Evolutionary conservation across 129 eudicot species (phyloP).

Genomic region (Centella asiatica): DNA sequence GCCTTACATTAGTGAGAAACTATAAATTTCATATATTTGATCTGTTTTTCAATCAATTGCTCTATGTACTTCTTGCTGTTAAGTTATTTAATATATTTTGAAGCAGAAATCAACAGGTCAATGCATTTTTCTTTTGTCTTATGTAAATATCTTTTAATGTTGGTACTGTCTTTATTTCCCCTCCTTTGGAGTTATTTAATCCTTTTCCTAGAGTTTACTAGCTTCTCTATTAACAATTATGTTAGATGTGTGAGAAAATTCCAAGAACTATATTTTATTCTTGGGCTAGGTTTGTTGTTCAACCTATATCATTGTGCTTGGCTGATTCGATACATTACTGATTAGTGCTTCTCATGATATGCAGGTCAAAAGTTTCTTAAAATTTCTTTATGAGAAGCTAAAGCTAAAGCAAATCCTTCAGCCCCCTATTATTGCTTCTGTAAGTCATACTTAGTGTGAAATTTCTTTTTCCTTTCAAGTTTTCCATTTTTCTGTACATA

Average conservation of each 20-base stretch:
- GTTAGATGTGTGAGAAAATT: not conserved
- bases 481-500: not conserved
- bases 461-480: not conserved
- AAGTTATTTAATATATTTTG: no score
- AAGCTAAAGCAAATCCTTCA: constrained; percentile 93
- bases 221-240: not conserved
- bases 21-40: no score
- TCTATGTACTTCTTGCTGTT: no score
- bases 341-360: not conserved
- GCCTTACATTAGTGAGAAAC: no score
- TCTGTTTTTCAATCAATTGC: no score
- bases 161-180: no score
- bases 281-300: not conserved
- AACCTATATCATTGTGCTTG: not conserved
- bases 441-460: constrained; percentile 31
- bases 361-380: constrained; percentile 57
- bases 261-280: not conserved
- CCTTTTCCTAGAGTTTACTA: no score
- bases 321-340: not conserved
- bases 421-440: constrained; percentile 99
- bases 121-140: no score
- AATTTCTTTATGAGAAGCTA: constrained; percentile 61
- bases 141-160: no score
- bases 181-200: no score
- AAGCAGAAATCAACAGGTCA: no score